A percentile compares a stretch with the other conserved stretches of the same genome.
phyloP scores from a whole-genome alignment of 192 early-diverging fungal genomes.

The Paraglomus brasilianum region DNA sequence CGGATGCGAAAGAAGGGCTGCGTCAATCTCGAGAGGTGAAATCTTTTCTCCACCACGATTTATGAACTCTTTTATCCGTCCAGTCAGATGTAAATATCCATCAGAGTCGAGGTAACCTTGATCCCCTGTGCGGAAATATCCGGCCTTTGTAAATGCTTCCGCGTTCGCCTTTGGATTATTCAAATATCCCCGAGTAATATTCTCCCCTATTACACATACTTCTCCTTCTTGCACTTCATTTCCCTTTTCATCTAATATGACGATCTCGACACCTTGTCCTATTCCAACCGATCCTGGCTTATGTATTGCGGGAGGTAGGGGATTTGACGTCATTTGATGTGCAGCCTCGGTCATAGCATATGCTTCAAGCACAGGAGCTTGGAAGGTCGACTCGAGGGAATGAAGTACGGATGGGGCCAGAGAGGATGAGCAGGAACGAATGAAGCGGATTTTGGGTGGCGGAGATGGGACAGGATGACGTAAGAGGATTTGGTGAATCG shows the following conservation, averaged over 20 bases:
- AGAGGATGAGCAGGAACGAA: constrained; percentile 77
- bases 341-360: constrained; percentile 90
- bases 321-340: constrained; percentile 86
- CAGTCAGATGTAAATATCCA: constrained; percentile 76
- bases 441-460: constrained; percentile 64
- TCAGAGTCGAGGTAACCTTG: constrained; percentile 77
- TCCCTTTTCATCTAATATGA: constrained; percentile 64
- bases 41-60: constrained; percentile 92
- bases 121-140: constrained; percentile 85
- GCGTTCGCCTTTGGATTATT: constrained; percentile 69
- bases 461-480: constrained; percentile 40
- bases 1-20: constrained; percentile 64
- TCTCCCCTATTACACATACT: constrained; percentile 80
- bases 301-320: constrained; percentile 61
- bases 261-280: constrained; percentile 72
- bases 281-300: constrained; percentile 81
- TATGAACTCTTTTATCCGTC: constrained; percentile 88
- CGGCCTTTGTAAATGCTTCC: constrained; percentile 58
- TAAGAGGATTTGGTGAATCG: constrained; percentile 84
- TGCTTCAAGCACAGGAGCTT: constrained; percentile 77
- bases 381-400: constrained; percentile 61
- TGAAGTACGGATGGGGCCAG: constrained; percentile 67
- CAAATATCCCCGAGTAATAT: constrained; percentile 76
- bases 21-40: constrained; percentile 83
- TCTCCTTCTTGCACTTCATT: constrained; percentile 61